phyloP scores from a whole-genome alignment of 1,284 basidiomycete genomes.

The Cryptococcus sp. region DNA sequence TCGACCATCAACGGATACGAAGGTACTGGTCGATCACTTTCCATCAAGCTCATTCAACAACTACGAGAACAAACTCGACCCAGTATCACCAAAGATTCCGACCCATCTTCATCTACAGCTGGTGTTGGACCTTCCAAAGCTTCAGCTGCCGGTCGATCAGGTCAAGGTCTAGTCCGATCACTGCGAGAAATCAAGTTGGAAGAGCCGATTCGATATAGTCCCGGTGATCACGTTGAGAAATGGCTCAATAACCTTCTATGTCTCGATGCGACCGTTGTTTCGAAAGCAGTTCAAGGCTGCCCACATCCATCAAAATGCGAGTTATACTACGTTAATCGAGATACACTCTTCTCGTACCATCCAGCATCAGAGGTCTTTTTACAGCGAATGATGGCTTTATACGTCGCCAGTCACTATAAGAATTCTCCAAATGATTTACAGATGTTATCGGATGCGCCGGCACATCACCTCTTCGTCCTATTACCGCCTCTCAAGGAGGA shows the following conservation, averaged over 20 bases:
- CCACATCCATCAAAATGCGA: slow-evolving; percentile 93
- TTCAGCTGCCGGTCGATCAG: slow-evolving; percentile 37
- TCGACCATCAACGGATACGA: slow-evolving; percentile 99
- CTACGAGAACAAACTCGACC: slow-evolving; percentile 78
- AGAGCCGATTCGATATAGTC: slow-evolving; percentile 88
- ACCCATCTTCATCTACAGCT: slow-evolving; percentile 28
- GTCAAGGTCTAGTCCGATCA: slow-evolving; percentile 58
- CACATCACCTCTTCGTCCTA: slow-evolving; percentile 93
- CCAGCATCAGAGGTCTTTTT: slow-evolving; percentile 95
- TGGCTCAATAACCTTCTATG: slow-evolving; percentile 93
- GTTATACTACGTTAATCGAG: slow-evolving; percentile 90
- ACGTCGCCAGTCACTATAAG: slow-evolving; percentile 97
- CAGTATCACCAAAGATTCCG: slow-evolving; percentile 55
- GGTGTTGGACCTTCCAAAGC: slow-evolving; percentile 35
- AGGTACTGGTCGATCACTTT: slow-evolving; percentile 94
- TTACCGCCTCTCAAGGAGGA: slow-evolving; percentile 85
- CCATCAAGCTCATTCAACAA: slow-evolving; percentile 96
- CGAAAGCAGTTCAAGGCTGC: slow-evolving; percentile 65
- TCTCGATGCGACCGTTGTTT: slow-evolving; percentile 79
- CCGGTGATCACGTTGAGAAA: slow-evolving; percentile 84
- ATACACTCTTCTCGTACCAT: slow-evolving; percentile 96
- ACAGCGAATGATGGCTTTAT: slow-evolving; percentile 97
- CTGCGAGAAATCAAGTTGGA: slow-evolving; percentile 92
- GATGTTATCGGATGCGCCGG: slow-evolving; percentile 92
- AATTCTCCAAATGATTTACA: slow-evolving; percentile 99